Evolutionary conservation across 176 grass and related monocot genomes (phyloP).

Genomic region (Rhipidocladum racemiflorum): DNA sequence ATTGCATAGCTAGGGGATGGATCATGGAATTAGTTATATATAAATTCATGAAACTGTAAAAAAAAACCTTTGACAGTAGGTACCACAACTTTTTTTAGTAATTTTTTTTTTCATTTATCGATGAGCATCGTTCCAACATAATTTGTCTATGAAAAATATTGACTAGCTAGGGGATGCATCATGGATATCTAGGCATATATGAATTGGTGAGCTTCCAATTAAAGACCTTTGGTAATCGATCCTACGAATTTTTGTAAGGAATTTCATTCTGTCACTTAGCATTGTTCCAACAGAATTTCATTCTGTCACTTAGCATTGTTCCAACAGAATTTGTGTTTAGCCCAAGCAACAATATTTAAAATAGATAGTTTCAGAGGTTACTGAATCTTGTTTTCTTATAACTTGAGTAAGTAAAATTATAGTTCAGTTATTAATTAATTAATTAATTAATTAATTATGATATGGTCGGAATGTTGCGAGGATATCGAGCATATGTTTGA

Average conservation of each 20-base stretch:
- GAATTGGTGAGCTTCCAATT: background rate
- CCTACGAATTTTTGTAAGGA: background rate
- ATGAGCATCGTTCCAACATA: background rate
- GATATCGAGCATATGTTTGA: background rate
- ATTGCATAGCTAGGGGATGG: background rate
- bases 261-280: background rate
- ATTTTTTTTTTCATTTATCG: too few species aligned
- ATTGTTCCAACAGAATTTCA: background rate
- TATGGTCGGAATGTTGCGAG: background rate
- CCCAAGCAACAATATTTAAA: background rate
- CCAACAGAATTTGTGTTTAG: background rate
- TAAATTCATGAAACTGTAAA: background rate
- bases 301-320: background rate
- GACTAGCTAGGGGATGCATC: background rate
- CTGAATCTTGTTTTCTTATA: background rate
- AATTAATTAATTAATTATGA: background rate
- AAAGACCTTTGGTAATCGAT: background rate
- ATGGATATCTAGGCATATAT: background rate
- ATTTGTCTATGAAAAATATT: background rate
- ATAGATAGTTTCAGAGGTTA: background rate
- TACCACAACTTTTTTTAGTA: too few species aligned
- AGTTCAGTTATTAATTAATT: background rate
- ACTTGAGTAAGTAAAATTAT: background rate
- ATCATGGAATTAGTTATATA: background rate
- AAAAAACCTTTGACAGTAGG: too few species aligned